Base-by-base conservation (phyloP, 148 eudicot genomes). In the Cornus controversa region DNA sequence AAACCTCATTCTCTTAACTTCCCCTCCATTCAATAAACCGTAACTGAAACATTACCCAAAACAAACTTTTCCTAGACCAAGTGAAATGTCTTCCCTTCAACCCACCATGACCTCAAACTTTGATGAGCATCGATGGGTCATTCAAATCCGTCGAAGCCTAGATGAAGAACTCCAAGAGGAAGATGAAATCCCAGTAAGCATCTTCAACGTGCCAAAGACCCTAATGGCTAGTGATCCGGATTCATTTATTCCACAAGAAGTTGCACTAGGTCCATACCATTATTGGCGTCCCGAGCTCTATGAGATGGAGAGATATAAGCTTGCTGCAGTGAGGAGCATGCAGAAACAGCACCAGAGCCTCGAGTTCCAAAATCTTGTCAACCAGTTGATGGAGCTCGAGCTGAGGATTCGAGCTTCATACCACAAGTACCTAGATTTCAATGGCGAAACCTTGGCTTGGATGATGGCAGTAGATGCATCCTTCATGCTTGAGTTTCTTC, bases 181-280 rank as follows among this genome's bases (percentile, higher is more conserved):
- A 13, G 63, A 36, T 13, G 67, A 67, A 5, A 67, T 69, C 22
- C 80, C 78, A 7, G 78, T 78, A 1, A 75, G 80, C 78, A 70
- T 82, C 27, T 70, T 76, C 64, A 71, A 36, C 5, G 87, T 82
- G 0, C 80, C 78, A 5, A 72, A 76, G 28, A 34, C 26, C 25
- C 78, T 85, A 11, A 76, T 40, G n/a, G 67, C 29, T 5, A n/a
- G 66, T 37, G 63, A 78, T 65, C 85, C 83, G 10, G 78, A 79
- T 10, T 82, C 83, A 27, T 85, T 82, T 58, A 36, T 67, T 6
- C 88, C 85, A 15, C 83, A 77, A 13, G 45, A 76, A 16, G 54
- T 82, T 2, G 80, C 76, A 23, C 42, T 85, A 7, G 85, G 88
- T 20, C 88, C 85, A 10, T 82, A 82, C 85, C 81, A 85, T 66